Evolutionary conservation across 495 filamentous ascomycete genomes (phyloP).

Genomic region (Lasiosphaeria ovina): DNA sequence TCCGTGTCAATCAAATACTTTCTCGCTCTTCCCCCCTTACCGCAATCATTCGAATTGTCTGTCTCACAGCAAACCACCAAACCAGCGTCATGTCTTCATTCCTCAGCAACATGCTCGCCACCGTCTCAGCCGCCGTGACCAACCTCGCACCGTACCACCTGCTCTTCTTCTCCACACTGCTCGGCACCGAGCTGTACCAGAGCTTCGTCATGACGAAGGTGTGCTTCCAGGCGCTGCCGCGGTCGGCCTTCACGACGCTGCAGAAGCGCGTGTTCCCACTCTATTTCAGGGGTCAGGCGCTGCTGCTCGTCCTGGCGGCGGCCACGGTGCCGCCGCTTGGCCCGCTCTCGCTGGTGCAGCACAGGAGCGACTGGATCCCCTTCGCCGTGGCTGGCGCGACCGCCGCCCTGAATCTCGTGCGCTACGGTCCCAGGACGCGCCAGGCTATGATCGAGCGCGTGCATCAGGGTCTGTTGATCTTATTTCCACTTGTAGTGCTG

Average conservation of each 20-base stretch:
- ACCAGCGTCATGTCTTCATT: neutral
- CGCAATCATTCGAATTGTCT: neutral
- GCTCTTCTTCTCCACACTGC: slow-evolving; percentile 50
- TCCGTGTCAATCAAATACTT: neutral
- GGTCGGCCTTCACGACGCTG: slow-evolving; percentile 47
- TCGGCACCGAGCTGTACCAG: slow-evolving; percentile 53
- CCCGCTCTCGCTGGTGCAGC: slow-evolving; percentile 32
- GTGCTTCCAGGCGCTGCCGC: slow-evolving; percentile 44
- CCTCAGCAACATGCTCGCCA: neutral
- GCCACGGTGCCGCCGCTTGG: slow-evolving; percentile 47
- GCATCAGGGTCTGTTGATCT: slow-evolving; percentile 36
- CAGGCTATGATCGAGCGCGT: slow-evolving; percentile 44
- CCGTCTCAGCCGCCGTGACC: neutral
- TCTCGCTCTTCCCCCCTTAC: neutral
- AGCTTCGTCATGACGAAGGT: slow-evolving; percentile 55
- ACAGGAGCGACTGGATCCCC: slow-evolving; percentile 36
- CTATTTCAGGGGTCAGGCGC: slow-evolving; percentile 50
- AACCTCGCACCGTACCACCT: slow-evolving; percentile 43
- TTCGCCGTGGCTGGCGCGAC: slow-evolving; percentile 40
- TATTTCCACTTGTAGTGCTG: neutral
- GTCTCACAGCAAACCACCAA: neutral
- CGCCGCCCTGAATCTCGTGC: slow-evolving; percentile 45
- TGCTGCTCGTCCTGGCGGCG: slow-evolving; percentile 43
- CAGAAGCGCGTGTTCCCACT: slow-evolving; percentile 55
- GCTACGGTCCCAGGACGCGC: slow-evolving; percentile 49